Conservation (phyloP, 331 rosid species). For the Erythrophleum ivorense region DNA sequence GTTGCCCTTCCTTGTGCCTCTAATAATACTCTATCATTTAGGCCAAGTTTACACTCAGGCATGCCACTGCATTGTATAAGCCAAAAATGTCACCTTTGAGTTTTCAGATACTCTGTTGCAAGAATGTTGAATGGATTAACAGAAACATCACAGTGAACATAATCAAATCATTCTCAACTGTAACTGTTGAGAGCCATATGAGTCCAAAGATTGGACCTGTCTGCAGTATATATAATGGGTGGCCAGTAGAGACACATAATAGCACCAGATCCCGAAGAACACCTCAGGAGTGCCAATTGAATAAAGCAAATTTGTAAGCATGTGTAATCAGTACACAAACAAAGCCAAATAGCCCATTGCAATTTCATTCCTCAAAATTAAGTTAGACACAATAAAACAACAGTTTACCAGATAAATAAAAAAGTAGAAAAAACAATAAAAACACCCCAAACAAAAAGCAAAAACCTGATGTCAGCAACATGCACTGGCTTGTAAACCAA, state of each 20-base stretch:
- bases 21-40: slow-evolving; percentile 86
- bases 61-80: slow-evolving; percentile 80
- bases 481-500: neutral
- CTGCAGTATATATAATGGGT: neutral
- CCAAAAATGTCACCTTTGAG: slow-evolving; percentile 31
- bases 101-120: slow-evolving; percentile 25
- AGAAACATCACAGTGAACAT: slow-evolving; percentile 32
- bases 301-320: neutral
- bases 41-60: slow-evolving; percentile 99
- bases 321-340: slow-evolving; percentile 17
- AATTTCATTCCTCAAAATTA: slow-evolving; percentile 27
- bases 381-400: neutral
- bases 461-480: neutral
- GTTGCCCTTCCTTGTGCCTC: slow-evolving; percentile 98
- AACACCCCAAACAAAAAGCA: neutral
- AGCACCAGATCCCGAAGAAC: slow-evolving; percentile 29
- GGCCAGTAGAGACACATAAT: neutral
- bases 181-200: slow-evolving; percentile 24
- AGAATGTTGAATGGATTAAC: slow-evolving; percentile 3
- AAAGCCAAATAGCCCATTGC: slow-evolving; percentile 5
- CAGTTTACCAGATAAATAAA: neutral
- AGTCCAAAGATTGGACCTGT: slow-evolving; percentile 22
- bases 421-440: neutral
- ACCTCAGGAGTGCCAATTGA: slow-evolving; percentile 8
- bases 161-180: slow-evolving; percentile 24